These are phyloP conservation scores for Candida wancherniae DNA, from an alignment of 805 yeast genomes.

Conservation along the genomic window DNA sequence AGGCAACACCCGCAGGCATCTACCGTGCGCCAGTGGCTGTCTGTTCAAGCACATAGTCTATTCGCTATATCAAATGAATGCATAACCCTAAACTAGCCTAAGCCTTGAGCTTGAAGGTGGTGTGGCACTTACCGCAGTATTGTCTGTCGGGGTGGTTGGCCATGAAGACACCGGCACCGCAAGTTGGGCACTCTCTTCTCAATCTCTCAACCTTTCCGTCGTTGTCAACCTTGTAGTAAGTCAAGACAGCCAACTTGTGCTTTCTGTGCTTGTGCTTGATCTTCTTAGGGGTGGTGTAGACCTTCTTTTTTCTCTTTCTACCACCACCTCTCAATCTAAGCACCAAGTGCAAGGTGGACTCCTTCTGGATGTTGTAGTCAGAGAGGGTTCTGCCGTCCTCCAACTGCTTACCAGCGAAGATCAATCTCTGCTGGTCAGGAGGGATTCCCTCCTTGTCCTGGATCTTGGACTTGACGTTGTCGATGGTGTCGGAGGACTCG, in stretches of 20 bases:
- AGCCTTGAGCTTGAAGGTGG: slow-evolving; percentile 61
- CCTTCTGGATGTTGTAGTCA: slow-evolving; percentile 99
- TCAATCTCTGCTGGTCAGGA: slow-evolving; percentile 99
- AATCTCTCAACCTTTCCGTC: slow-evolving; percentile 98
- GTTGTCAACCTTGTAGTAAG: slow-evolving; percentile 98
- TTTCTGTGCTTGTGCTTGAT: slow-evolving; percentile 99
- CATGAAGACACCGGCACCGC: slow-evolving; percentile 99
- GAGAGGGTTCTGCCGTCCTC: slow-evolving; percentile 99
- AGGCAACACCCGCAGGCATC: too few species aligned
- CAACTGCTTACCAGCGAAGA: slow-evolving; percentile 99
- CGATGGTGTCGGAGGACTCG: slow-evolving; percentile 98
- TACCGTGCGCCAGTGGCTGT: too few species aligned
- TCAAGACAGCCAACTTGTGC: slow-evolving; percentile 97
- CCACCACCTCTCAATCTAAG: slow-evolving; percentile 88
- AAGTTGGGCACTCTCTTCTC: slow-evolving; percentile 94
- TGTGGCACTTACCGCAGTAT: slow-evolving; percentile 99
- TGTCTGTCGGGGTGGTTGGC: slow-evolving; percentile 98
- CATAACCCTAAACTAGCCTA: slow-evolving; percentile 10
- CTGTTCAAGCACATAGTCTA: too few species aligned
- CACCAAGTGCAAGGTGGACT: slow-evolving; percentile 94
- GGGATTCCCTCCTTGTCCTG: slow-evolving; percentile 99
- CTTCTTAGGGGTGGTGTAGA: slow-evolving; percentile 99
- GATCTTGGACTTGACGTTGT: slow-evolving; percentile 97
- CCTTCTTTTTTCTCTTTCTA: slow-evolving; percentile 99
- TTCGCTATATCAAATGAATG: slow-evolving; percentile 9